phyloP scores from a whole-genome alignment of 1,139 yeast species.

The Lodderomyces jiufengensis region DNA sequence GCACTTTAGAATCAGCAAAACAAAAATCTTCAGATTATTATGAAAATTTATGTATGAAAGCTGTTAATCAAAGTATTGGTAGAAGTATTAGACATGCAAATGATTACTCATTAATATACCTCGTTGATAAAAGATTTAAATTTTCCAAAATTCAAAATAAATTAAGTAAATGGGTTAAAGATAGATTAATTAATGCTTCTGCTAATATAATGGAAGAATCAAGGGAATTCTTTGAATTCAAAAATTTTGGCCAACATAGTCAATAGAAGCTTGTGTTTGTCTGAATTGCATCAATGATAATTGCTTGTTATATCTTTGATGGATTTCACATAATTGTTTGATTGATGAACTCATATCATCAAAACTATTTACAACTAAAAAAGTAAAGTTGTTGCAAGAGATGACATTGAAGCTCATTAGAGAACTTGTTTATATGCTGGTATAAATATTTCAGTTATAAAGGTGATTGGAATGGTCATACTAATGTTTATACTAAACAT shows the following conservation, averaged over 20 bases:
- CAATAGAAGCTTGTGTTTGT: too few species aligned
- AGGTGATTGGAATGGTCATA: slow-evolving; percentile 99
- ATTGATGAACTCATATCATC: too few species aligned
- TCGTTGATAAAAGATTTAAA: slow-evolving; percentile 65
- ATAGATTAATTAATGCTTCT: slow-evolving; percentile 21
- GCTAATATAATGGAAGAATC: slow-evolving; percentile 2
- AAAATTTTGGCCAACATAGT: background rate
- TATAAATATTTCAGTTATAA: slow-evolving; percentile 86
- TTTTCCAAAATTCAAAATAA: slow-evolving; percentile 50
- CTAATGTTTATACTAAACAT: slow-evolving; percentile 87
- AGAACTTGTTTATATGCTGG: slow-evolving; percentile 96
- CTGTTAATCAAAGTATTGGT: slow-evolving; percentile 91
- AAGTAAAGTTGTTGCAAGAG: slow-evolving; percentile 97
- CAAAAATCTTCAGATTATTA: slow-evolving; percentile 58
- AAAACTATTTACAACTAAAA: too few species aligned
- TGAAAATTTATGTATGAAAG: slow-evolving; percentile 87
- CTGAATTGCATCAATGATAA: too few species aligned
- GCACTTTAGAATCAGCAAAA: slow-evolving; percentile 36
- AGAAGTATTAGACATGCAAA: slow-evolving; percentile 81
- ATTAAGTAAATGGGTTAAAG: slow-evolving; percentile 75
- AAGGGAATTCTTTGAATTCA: slow-evolving; percentile 1
- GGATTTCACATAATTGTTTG: too few species aligned
- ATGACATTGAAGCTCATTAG: slow-evolving; percentile 98
- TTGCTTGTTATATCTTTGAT: too few species aligned
- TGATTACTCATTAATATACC: slow-evolving; percentile 75